A percentile compares a stretch with the other conserved stretches of the same genome.
These are phyloP conservation scores for Penicillium taxi DNA, from an alignment of 495 filamentous ascomycete genomes.

Conservation along the genomic window DNA sequence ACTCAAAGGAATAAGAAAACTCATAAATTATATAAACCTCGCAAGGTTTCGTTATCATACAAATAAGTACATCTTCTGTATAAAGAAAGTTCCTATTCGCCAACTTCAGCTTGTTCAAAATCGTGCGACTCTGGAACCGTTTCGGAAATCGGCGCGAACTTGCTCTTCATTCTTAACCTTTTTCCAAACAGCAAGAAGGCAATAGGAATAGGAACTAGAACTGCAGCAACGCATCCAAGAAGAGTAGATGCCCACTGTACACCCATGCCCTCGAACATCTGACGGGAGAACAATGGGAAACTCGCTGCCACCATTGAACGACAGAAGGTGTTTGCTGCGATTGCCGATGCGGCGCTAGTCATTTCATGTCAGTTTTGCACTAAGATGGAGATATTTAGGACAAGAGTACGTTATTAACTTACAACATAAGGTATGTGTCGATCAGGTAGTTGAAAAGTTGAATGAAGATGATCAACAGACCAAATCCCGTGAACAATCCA, in stretches of 20 bases:
- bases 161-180: constrained; percentile 27
- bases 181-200: constrained; percentile 33
- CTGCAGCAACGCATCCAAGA: constrained; percentile 61
- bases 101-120: too few relatives aligned
- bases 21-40: too few relatives aligned
- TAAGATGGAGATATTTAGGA: too few relatives aligned
- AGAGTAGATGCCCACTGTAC: constrained; percentile 73
- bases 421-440: constrained; percentile 86
- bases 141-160: constrained; percentile 49
- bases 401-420: too few relatives aligned
- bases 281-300: constrained; percentile 72
- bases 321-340: constrained; percentile 84
- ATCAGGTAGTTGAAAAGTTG: constrained; percentile 82
- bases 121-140: constrained; percentile 18
- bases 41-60: too few relatives aligned
- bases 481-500: constrained; percentile 54
- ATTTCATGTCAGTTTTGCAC: constrained; percentile 3
- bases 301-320: constrained; percentile 65
- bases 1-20: too few relatives aligned
- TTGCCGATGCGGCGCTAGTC: constrained; percentile 64
- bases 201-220: constrained; percentile 64
- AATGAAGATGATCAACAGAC: constrained; percentile 73
- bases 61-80: too few relatives aligned
- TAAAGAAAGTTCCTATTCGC: too few relatives aligned
- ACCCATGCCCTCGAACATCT: constrained; percentile 72